Conservation (phyloP, 768 basidiomycete species). For the Chalciporus piperatus region DNA sequence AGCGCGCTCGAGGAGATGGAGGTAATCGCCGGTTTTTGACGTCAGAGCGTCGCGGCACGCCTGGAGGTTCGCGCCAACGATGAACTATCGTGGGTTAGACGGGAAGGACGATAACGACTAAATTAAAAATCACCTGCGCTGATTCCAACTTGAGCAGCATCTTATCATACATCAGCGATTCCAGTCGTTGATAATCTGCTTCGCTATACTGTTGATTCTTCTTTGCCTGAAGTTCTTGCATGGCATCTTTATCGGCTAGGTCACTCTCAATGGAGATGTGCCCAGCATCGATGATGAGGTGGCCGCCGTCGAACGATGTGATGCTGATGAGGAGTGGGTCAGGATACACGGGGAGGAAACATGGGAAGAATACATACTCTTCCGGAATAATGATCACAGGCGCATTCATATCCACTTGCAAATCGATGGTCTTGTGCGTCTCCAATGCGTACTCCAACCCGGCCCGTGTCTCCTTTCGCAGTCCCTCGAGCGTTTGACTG, state of each 20-base stretch:
- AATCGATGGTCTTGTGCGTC: conserved; percentile 91
- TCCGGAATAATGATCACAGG: conserved; percentile 97
- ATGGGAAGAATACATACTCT: conserved; percentile 48
- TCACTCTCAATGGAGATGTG: conserved; percentile 93
- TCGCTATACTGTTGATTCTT: conserved; percentile 81
- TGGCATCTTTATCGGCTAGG: conserved; percentile 77
- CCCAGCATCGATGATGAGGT: conserved; percentile 92
- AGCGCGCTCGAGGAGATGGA: conserved; percentile 91
- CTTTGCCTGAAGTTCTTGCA: conserved; percentile 77
- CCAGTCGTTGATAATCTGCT: conserved; percentile 80
- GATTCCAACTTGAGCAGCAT: conserved; percentile 77
- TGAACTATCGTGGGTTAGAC: conserved; percentile 54
- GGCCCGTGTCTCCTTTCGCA: conserved; percentile 90
- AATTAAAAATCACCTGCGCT: conserved; percentile 67
- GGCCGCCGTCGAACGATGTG: conserved; percentile 71
- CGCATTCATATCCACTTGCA: conserved; percentile 96
- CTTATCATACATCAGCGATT: conserved; percentile 95
- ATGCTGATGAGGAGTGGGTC: conserved; percentile 51
- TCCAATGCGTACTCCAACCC: conserved; percentile 92
- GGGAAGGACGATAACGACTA: neutral
- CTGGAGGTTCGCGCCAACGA: conserved; percentile 82
- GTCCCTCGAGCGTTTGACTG: conserved; percentile 87
- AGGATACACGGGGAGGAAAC: conserved; percentile 17
- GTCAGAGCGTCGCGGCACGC: conserved; percentile 79
- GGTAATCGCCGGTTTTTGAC: conserved; percentile 49